Conservation (phyloP, 2,329 filamentous ascomycete genomes). For the Bertia moriformis region DNA sequence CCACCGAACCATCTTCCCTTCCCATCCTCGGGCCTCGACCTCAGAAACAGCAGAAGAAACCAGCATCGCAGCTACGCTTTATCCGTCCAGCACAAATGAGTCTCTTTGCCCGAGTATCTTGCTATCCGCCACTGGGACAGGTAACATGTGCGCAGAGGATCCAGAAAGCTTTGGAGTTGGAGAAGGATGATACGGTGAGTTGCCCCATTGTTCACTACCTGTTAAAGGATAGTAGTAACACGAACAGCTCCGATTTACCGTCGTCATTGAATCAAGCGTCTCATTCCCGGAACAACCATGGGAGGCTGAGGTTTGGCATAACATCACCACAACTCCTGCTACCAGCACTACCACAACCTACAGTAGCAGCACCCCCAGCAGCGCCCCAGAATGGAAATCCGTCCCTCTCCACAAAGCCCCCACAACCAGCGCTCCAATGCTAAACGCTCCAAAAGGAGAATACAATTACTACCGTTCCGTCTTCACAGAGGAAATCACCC, state of each 20-base stretch:
- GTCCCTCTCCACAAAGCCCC: background rate
- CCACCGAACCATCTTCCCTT: background rate
- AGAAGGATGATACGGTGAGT: background rate
- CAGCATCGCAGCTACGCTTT: background rate
- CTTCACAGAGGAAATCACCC: background rate
- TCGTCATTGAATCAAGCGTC: conserved; percentile 35
- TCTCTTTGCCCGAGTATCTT: conserved; percentile 35
- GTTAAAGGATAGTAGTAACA: conserved; percentile 1
- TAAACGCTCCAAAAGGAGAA: conserved; percentile 2
- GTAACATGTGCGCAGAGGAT: conserved; percentile 25
- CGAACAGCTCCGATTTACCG: conserved; percentile 35
- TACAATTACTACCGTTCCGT: background rate
- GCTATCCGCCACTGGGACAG: conserved; percentile 39
- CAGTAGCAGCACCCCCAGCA: too few relatives aligned
- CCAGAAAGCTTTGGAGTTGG: background rate
- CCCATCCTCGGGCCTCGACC: background rate
- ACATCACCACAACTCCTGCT: conserved; percentile 25
- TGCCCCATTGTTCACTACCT: background rate
- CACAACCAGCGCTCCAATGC: conserved; percentile 2
- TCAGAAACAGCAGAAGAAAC: too few relatives aligned
- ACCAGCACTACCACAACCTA: conserved; percentile 9
- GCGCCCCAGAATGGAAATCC: background rate
- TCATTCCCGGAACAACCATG: conserved; percentile 28
- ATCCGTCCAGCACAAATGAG: conserved; percentile 22
- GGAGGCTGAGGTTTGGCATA: conserved; percentile 47